Percentiles rank a stretch among this genome's conserved stretches.
Conservation (phyloP, 176 grass and related monocot genomes). For the Oryza meyeriana region DNA sequence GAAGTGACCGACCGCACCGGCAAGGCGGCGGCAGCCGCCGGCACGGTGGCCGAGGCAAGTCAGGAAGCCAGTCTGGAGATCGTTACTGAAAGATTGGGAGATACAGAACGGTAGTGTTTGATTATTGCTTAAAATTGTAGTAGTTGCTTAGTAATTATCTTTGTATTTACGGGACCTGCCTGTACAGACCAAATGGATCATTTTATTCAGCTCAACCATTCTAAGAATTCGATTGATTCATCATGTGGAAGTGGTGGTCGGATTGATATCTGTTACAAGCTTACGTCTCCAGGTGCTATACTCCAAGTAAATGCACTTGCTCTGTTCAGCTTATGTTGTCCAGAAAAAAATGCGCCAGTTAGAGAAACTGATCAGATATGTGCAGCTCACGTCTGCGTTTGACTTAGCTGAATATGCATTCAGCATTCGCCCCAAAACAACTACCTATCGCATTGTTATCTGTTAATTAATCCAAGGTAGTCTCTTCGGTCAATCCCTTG, state of each 20-base stretch:
- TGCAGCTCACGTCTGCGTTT: background rate
- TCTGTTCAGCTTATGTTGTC: background rate
- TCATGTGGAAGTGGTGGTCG: background rate
- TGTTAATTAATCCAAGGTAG: background rate
- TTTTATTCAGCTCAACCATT: background rate
- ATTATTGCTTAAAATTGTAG: too few relatives aligned
- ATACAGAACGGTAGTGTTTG: background rate
- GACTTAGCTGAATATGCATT: background rate
- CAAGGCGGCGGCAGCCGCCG: background rate
- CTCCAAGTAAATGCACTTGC: background rate
- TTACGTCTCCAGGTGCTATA: background rate
- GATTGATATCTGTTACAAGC: too few relatives aligned
- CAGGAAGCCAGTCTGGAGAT: background rate
- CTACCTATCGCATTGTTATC: background rate
- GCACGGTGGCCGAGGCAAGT: background rate
- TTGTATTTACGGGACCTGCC: background rate
- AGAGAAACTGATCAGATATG: background rate
- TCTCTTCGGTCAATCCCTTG: background rate
- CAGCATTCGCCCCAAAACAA: background rate
- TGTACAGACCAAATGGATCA: background rate
- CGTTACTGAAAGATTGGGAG: background rate
- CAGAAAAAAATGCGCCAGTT: too few relatives aligned
- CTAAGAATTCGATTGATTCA: background rate
- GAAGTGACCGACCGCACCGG: background rate
- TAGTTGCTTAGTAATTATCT: background rate